phyloP scores from a whole-genome alignment of 2,329 filamentous ascomycete species.

The Talaromyces sp. region DNA sequence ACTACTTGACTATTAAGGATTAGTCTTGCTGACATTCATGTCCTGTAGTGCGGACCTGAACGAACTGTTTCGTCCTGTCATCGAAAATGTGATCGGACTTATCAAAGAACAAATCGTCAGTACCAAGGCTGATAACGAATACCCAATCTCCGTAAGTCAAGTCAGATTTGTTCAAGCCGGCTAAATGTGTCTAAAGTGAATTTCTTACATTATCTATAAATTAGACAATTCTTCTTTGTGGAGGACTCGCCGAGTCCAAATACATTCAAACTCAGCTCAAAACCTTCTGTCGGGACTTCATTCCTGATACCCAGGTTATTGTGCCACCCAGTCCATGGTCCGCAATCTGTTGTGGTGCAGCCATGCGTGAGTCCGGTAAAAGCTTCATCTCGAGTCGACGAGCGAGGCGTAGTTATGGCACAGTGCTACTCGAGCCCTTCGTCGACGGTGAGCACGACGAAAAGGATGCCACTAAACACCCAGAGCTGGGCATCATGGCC shows the following conservation, averaged over 20 bases:
- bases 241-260: constrained; percentile 5
- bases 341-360: constrained; percentile 11
- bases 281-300: neutral
- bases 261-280: constrained; percentile 3
- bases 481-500: constrained; percentile 7
- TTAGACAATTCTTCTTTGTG: constrained; percentile 14
- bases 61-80: neutral
- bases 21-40: neutral
- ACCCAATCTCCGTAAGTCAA: neutral
- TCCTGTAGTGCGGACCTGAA: neutral
- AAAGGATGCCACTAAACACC: neutral
- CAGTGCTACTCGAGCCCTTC: neutral
- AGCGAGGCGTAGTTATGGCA: constrained; percentile 11
- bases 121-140: neutral
- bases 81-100: neutral
- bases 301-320: neutral
- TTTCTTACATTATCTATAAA: too few species aligned
- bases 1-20: too few species aligned
- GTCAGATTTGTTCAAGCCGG: too few species aligned
- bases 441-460: neutral
- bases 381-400: neutral
- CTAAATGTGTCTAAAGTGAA: too few species aligned
- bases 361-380: neutral
- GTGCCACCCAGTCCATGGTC: constrained; percentile 13
- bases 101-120: neutral